Conservation (phyloP, 768 basidiomycete genomes). For the Austroboletus festivus region DNA sequence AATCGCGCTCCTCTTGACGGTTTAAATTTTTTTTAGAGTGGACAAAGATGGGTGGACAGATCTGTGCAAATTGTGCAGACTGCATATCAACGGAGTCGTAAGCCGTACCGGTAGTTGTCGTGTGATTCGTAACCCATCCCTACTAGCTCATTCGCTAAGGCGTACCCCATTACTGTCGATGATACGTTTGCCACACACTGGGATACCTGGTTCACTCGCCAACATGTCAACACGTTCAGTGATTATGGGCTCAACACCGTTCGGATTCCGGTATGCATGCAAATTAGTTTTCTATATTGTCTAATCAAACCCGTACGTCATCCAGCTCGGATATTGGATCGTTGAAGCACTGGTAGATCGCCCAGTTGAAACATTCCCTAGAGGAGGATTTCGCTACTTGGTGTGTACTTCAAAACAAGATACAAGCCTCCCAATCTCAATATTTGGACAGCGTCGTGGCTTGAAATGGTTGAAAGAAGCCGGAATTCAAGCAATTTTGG, state of each 20-base stretch:
- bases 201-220: constrained; percentile 70
- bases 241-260: constrained; percentile 68
- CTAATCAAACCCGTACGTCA: not conserved
- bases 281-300: not conserved
- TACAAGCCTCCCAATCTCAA: not conserved
- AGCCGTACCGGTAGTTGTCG: not conserved
- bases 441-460: constrained; percentile 52
- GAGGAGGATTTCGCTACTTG: constrained; percentile 64
- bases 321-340: constrained; percentile 80
- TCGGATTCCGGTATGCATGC: constrained; percentile 60
- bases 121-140: not conserved
- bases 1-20: not conserved
- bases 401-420: constrained; percentile 36
- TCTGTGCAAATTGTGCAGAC: constrained; percentile 52
- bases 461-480: constrained; percentile 56
- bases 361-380: constrained; percentile 57
- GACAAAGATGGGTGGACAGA: constrained; percentile 68
- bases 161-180: constrained; percentile 59
- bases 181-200: constrained; percentile 60
- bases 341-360: constrained; percentile 69
- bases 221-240: constrained; percentile 54
- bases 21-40: constrained; percentile 45
- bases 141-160: constrained; percentile 54
- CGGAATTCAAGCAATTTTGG: constrained; percentile 64
- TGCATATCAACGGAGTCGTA: constrained; percentile 74